Conservation (phyloP, 805 yeast species). For the Millerozyma miso region DNA sequence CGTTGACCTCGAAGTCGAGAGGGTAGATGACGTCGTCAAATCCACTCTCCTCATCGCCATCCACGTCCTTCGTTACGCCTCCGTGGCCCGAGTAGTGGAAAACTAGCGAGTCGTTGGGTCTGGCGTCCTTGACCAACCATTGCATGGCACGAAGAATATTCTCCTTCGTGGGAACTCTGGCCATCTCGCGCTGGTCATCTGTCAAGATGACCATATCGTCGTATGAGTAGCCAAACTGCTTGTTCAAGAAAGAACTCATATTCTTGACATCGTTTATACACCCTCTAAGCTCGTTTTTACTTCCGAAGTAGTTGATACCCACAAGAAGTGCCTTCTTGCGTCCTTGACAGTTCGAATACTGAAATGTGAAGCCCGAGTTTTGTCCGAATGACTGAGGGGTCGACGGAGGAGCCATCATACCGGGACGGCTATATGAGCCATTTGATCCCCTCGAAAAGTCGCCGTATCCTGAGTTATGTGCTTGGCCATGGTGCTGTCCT, state of each 20-base stretch:
- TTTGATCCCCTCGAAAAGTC: conserved; percentile 8
- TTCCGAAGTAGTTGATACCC: conserved; percentile 33
- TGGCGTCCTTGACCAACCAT: conserved; percentile 35
- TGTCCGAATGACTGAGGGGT: conserved; percentile 35
- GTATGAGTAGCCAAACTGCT: conserved; percentile 27
- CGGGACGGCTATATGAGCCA: background rate
- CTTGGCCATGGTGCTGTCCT: conserved; percentile 3
- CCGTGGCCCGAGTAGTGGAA: conserved; percentile 41
- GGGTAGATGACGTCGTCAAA: conserved; percentile 36
- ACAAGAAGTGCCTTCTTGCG: conserved; percentile 33
- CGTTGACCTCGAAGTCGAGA: conserved; percentile 28
- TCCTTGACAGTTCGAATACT: conserved; percentile 36
- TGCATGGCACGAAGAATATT: conserved; percentile 36
- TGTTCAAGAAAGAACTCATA: conserved; percentile 28
- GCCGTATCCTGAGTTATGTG: conserved; percentile 7
- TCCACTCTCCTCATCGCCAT: conserved; percentile 37
- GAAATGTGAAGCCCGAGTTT: conserved; percentile 32
- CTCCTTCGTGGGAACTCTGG: conserved; percentile 30
- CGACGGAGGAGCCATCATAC: conserved; percentile 21
- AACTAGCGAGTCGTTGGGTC: conserved; percentile 36
- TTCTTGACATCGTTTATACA: conserved; percentile 39
- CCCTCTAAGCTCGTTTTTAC: conserved; percentile 28
- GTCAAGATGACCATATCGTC: conserved; percentile 38
- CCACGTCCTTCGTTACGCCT: conserved; percentile 30
- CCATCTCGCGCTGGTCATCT: conserved; percentile 29